Base-by-base conservation (phyloP, 225 moss, liverwort and hornwort species). In the Pseudisothecium myosuroides region DNA sequence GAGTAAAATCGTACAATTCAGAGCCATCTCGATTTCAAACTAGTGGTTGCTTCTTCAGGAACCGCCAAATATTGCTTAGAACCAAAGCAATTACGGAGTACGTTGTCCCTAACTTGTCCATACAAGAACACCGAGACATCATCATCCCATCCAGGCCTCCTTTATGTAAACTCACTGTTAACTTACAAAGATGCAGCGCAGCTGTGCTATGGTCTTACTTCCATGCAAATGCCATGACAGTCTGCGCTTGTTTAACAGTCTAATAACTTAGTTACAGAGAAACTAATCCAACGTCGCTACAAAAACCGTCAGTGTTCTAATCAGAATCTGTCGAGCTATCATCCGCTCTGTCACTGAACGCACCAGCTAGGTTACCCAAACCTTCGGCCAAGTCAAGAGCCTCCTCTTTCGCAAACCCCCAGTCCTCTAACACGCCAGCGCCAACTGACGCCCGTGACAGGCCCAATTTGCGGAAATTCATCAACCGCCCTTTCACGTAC, bases 401-500 rank as follows among this genome's bases (percentile, higher is more conserved):
- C 72, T 80, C 90, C 56, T 68, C 89, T 74, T 83, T 81, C 52
- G 91, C 92, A 87, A 97, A 97, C 36, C 97, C 97, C 98, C 97
- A 98, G 63, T 94, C 95, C 85, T 96, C 94, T 49, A 97, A 76
- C 55, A 98, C 76, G 22, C 91, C 91, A 87, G 93, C 77, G 37
- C 98, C 98, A 58, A 93, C 73, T 31, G 95, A 93, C 66, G 89
- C 90, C 65, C 95, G 92, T 55, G 93, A 90, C 82, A 96, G 95
- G 67, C 95, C 97, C 80, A 95, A 85, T 80, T 93, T 93, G 49
- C 92, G 93, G n/a, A 96, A 92, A 89, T 91, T 97, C 83, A 68
- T 87, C 86, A 92, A 76, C 82, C 96, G 95, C 69, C 76, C 89
- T 83, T 85, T 91, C 80, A 93, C 88, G 81, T 96, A 96, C 14